Base-by-base conservation (phyloP, 257 asterid genomes). In the Nicotiana tomentosiformis region DNA sequence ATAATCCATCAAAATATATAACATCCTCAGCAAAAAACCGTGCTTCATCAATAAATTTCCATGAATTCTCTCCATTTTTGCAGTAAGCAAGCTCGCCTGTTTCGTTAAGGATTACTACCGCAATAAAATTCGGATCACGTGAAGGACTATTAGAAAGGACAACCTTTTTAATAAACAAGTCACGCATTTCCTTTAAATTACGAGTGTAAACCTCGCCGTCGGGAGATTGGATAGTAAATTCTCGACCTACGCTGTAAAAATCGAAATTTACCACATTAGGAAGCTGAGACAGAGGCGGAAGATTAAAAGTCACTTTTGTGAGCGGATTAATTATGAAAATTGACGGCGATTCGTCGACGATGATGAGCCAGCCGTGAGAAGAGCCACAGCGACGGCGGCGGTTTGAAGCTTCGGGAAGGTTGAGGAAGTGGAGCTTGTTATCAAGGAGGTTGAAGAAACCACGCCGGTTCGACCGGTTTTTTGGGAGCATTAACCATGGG, bases 401-500 rank as follows among this genome's bases (percentile, higher is more conserved):
- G 65, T 57, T 83, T 26, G 92, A 88, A 81, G 93, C 91, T 64
- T 91, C 96, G 0, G 98, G 94, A 72, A 92, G 93, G 82, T 77
- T 83, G 77, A 93, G 90, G 87, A 83, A 78, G 86, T 85, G 86
- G 87, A 84, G 77, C 60, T 77, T 88, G 70, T 80, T 77, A 26
- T 89, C 87, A 53, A 87, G 69, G 20, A 92, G 90, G n/a, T 87
- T 88, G 87, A 83, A 76, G 83, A 94, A 94, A 49, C 85, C 83
- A n/a, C 92, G 92, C 16, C 90, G 91, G 82, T 35, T 67, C 55
- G 89, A 77, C 77, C 84, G 84, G 90, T 83, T 81, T 10, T 85
- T 82, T 16, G 97, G 95, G 46, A 95, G 96, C 97, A 95, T 92
- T 15, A 95, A 91, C 98, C 98, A 95, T 4, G 98, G 98, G 84